A percentile compares a stretch with the other conserved stretches of the same genome.
Conservation (phyloP, 2,329 filamentous ascomycete genomes). For the Periconia sp. region DNA sequence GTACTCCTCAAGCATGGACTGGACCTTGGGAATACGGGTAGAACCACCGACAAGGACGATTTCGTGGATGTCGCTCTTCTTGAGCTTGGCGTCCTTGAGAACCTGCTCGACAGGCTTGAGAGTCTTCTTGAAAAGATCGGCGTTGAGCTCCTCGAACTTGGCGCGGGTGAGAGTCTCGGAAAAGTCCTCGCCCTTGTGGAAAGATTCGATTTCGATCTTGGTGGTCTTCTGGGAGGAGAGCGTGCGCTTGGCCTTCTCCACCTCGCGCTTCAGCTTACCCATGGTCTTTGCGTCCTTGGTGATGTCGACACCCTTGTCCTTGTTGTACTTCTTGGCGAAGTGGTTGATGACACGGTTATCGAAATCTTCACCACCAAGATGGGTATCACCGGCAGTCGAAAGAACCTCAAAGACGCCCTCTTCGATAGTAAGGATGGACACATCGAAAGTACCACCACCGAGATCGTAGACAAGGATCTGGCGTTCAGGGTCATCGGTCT, state of each 20-base stretch:
- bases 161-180: slow-evolving; percentile 96
- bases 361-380: slow-evolving; percentile 98
- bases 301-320: slow-evolving; percentile 91
- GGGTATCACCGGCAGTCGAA: slow-evolving; percentile 94
- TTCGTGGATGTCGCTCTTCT: slow-evolving; percentile 92
- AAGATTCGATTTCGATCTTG: slow-evolving; percentile 94
- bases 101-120: slow-evolving; percentile 99
- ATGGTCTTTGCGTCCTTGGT: slow-evolving; percentile 96
- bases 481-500: slow-evolving; percentile 43
- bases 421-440: slow-evolving; percentile 79
- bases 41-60: slow-evolving; percentile 98
- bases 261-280: slow-evolving; percentile 99
- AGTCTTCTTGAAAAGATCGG: slow-evolving; percentile 98
- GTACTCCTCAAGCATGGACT: slow-evolving; percentile 91
- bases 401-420: slow-evolving; percentile 92
- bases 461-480: slow-evolving; percentile 47
- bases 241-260: slow-evolving; percentile 98
- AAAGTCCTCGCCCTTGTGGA: slow-evolving; percentile 96
- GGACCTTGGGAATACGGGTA: slow-evolving; percentile 98
- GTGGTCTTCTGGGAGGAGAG: slow-evolving; percentile 90
- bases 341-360: slow-evolving; percentile 96
- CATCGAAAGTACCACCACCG: slow-evolving; percentile 48
- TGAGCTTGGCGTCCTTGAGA: slow-evolving; percentile 95
- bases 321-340: slow-evolving; percentile 98
- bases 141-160: slow-evolving; percentile 99